Conservation (phyloP, 2,329 filamentous ascomycete genomes). For the Pseudogymnoascus sp. region DNA sequence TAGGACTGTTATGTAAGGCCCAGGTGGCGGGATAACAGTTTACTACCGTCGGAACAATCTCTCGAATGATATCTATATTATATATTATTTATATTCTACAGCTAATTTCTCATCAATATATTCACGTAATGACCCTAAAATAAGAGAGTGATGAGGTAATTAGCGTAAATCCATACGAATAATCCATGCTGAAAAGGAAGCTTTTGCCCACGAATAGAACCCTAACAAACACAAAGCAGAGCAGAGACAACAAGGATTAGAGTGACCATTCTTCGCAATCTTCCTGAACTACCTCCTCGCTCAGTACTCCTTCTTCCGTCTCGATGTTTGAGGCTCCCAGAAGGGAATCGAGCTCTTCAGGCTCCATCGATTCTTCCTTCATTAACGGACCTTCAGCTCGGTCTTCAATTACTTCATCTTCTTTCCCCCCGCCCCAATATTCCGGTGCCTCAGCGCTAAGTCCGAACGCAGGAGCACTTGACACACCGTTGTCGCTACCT, state of each 20-base stretch:
- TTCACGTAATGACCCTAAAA: not conserved
- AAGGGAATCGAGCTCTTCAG: not conserved
- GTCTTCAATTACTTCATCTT: not conserved
- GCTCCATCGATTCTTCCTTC: not conserved
- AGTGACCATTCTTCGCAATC: not conserved
- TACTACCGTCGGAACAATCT: not conserved
- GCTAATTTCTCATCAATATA: not conserved
- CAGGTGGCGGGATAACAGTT: not conserved
- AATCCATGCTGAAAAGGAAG: not conserved
- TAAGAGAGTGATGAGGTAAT: not conserved
- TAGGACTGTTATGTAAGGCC: not conserved
- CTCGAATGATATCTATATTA: not conserved
- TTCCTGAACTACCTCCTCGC: not conserved
- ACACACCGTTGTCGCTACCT: not conserved
- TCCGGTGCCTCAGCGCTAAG: not conserved
- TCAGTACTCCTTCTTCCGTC: not conserved
- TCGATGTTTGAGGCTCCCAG: not conserved
- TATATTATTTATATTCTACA: not conserved
- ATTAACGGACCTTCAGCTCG: not conserved
- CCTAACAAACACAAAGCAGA: not conserved
- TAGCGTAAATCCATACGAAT: not conserved
- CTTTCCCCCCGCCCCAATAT: not conserved
- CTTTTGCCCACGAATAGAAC: not conserved
- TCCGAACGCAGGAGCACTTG: too few species aligned
- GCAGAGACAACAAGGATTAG: not conserved